phyloP scores from a whole-genome alignment of 306 rosid genomes.

The Mucuna pruriens region DNA sequence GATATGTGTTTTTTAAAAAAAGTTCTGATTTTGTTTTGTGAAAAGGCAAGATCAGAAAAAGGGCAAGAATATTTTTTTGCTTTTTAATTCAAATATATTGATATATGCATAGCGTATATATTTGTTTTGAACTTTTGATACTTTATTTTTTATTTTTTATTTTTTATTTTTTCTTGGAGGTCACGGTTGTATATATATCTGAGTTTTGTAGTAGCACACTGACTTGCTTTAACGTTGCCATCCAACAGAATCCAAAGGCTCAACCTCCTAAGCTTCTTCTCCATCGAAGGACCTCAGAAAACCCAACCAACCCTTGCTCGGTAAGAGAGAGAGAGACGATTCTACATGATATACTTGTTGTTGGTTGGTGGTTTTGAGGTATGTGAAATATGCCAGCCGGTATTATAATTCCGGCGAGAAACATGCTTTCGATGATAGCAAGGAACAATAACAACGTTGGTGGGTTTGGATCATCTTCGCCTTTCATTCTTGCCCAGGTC shows the following conservation, averaged over 20 bases:
- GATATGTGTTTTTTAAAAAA: not conserved
- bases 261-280: not conserved
- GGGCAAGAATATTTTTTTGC: conserved; percentile 29
- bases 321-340: not conserved
- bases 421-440: conserved; percentile 57
- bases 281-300: not conserved
- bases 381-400: conserved; percentile 55
- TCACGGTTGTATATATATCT: conserved; percentile 3
- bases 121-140: not conserved
- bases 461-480: conserved; percentile 71
- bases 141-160: no score
- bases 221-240: conserved; percentile 11
- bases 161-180: not conserved
- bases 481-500: conserved; percentile 78
- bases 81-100: not conserved
- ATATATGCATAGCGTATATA: not conserved
- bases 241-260: conserved; percentile 14
- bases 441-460: conserved; percentile 54
- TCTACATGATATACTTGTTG: not conserved
- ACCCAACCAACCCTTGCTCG: not conserved
- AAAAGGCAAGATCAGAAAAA: conserved; percentile 40
- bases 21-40: conserved; percentile 37
- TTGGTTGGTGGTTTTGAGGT: conserved; percentile 30
- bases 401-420: conserved; percentile 62
- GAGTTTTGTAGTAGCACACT: conserved; percentile 28